These are phyloP conservation scores for Amphirosellinia nigrospora DNA, from an alignment of 495 filamentous ascomycete species.

Conservation along the genomic window DNA sequence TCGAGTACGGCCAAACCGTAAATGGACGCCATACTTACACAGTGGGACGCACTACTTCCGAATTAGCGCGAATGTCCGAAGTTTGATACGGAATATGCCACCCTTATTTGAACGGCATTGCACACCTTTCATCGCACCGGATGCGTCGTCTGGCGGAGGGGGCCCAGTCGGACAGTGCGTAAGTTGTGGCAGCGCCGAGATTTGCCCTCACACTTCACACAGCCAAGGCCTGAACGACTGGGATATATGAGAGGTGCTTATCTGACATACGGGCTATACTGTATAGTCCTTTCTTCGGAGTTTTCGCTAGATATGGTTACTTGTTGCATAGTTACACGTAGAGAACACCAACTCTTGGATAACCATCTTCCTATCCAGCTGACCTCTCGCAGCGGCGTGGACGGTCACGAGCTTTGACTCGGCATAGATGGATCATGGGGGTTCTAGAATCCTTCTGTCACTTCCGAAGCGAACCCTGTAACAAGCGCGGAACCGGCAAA, in stretches of 20 bases:
- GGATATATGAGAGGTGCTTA: slow-evolving; percentile 7
- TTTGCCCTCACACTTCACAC: not conserved
- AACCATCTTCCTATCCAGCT: not conserved
- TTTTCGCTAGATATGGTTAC: not conserved
- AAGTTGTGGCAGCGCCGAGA: not conserved
- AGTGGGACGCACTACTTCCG: not conserved
- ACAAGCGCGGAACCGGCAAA: not conserved
- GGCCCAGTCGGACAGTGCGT: not conserved
- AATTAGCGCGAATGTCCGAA: slow-evolving; percentile 3
- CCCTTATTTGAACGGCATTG: not conserved
- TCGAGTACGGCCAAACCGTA: not conserved
- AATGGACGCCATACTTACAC: not conserved
- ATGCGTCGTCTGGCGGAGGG: not conserved
- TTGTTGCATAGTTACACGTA: not conserved
- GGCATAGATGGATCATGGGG: not conserved
- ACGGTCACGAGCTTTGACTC: not conserved
- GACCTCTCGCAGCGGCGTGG: not conserved
- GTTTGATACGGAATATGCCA: slow-evolving; percentile 9
- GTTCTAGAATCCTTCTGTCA: not conserved
- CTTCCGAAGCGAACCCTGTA: too few species aligned
- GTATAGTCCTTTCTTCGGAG: not conserved
- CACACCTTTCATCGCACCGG: not conserved
- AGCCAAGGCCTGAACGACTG: slow-evolving; percentile 1
- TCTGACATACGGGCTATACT: not conserved
- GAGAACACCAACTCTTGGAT: not conserved